These are phyloP conservation scores for Phytophthora colocasiae DNA, from an alignment of 352 stramenopile genomes.

Conservation along the genomic window DNA sequence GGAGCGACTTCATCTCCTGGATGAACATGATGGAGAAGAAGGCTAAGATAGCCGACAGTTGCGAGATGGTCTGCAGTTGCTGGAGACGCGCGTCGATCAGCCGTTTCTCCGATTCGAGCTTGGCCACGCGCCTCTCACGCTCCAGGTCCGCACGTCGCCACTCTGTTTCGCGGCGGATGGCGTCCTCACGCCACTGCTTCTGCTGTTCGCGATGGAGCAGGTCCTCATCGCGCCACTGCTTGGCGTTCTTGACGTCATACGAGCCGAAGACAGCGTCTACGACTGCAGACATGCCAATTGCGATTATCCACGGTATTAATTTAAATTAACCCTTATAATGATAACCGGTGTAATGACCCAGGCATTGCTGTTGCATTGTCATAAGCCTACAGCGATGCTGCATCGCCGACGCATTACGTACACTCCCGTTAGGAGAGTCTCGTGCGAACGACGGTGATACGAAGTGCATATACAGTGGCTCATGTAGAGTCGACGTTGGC, in stretches of 20 bases:
- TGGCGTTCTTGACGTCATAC: constrained; percentile 87
- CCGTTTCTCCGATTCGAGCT: constrained; percentile 83
- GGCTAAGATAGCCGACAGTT: constrained; percentile 70
- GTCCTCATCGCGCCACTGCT: constrained; percentile 87
- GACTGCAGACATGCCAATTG: constrained; percentile 50
- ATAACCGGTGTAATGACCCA: no score
- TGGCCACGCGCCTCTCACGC: constrained; percentile 71
- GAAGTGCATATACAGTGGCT: no score
- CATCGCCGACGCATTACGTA: no score
- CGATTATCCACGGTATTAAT: no score
- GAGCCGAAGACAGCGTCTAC: constrained; percentile 84
- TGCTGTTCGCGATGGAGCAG: constrained; percentile 74
- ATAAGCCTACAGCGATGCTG: no score
- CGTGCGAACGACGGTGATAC: no score
- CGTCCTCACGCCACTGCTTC: constrained; percentile 85
- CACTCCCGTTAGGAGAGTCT: no score
- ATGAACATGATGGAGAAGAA: constrained; percentile 82
- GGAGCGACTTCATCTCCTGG: constrained; percentile 67
- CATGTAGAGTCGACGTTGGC: no score
- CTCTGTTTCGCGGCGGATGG: constrained; percentile 64
- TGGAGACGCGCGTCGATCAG: constrained; percentile 74
- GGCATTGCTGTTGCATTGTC: no score
- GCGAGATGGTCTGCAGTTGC: constrained; percentile 67
- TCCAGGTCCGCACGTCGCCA: constrained; percentile 79
- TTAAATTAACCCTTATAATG: no score